Percentiles rank a stretch among this genome's conserved stretches.
Evolutionary conservation across 257 asterid species (phyloP).

Genomic region (Plectranthus barbatus): DNA sequence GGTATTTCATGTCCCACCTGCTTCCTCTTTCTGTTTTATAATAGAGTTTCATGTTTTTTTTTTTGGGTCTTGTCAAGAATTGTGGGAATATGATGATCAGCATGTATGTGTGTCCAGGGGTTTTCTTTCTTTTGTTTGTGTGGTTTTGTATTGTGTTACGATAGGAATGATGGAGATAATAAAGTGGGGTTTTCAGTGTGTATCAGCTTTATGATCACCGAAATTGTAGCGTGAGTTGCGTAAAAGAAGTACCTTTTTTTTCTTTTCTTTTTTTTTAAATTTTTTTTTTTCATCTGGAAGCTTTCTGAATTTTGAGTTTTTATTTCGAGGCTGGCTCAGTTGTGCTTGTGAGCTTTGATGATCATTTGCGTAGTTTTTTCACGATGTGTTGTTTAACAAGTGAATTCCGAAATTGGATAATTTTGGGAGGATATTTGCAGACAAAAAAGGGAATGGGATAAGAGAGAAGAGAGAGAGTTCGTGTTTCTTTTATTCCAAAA

Average conservation of each 20-base stretch:
- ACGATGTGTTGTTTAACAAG: too few relatives aligned
- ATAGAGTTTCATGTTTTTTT: neutral
- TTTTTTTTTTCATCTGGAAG: neutral
- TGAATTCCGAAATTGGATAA: neutral
- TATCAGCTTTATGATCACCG: neutral
- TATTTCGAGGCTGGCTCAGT: neutral
- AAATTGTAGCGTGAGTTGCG: neutral
- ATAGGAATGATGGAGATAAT: neutral
- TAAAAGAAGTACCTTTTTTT: neutral
- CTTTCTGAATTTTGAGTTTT: neutral
- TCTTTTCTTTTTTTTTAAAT: neutral
- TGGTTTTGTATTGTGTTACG: neutral
- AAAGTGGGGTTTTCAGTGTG: neutral
- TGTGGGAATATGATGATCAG: neutral
- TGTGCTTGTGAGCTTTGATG: neutral
- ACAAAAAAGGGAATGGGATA: neutral
- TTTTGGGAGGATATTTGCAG: neutral
- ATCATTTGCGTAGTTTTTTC: neutral
- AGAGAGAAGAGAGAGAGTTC: neutral
- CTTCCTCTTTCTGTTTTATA: neutral
- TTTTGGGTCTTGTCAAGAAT: neutral
- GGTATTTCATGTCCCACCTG: neutral
- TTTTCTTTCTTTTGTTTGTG: neutral
- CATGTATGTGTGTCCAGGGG: neutral
- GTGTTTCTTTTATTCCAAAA: neutral